These are phyloP conservation scores for Penicillium sp. DNA, from an alignment of 2,329 filamentous ascomycete species.

Conservation along the genomic window DNA sequence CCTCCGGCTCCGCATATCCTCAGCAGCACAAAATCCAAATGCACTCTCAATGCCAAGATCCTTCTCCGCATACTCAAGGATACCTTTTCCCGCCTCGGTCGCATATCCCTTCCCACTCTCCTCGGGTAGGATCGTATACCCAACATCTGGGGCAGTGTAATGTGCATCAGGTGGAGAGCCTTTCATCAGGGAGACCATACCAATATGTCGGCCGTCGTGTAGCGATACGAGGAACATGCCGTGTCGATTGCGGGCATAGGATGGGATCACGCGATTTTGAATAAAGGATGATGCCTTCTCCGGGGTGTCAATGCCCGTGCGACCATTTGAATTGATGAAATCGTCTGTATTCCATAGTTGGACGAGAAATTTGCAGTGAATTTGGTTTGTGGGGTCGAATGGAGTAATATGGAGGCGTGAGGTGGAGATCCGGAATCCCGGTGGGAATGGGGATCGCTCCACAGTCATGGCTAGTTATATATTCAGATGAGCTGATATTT, in stretches of 20 bases:
- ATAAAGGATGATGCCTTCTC: constrained; percentile 15
- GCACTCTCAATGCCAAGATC: constrained; percentile 15
- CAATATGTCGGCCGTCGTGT: constrained; percentile 9
- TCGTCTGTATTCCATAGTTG: constrained; percentile 21
- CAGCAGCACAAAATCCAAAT: constrained; percentile 22
- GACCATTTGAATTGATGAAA: constrained; percentile 12
- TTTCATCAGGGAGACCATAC: constrained; percentile 18
- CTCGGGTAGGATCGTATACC: constrained; percentile 23
- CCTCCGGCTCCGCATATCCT: constrained; percentile 16
- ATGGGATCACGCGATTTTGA: background rate
- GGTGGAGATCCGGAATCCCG: constrained; percentile 14
- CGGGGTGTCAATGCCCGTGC: constrained; percentile 6
- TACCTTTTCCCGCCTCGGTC: constrained; percentile 21
- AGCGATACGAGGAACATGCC: constrained; percentile 14
- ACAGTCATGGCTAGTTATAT: background rate
- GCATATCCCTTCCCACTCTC: constrained; percentile 28
- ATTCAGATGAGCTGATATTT: no score
- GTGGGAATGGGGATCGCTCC: constrained; percentile 4
- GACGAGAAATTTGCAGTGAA: constrained; percentile 17
- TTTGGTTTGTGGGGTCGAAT: constrained; percentile 9
- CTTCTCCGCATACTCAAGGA: constrained; percentile 17
- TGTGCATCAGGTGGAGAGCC: constrained; percentile 12
- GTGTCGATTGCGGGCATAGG: constrained; percentile 9
- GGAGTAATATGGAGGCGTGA: constrained; percentile 17
- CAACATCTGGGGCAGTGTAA: constrained; percentile 23